Evolutionary conservation across 129 eudicot genomes (phyloP), one percentile per base, ranked within the genome.

Genomic region (Daucus carota): DNA sequence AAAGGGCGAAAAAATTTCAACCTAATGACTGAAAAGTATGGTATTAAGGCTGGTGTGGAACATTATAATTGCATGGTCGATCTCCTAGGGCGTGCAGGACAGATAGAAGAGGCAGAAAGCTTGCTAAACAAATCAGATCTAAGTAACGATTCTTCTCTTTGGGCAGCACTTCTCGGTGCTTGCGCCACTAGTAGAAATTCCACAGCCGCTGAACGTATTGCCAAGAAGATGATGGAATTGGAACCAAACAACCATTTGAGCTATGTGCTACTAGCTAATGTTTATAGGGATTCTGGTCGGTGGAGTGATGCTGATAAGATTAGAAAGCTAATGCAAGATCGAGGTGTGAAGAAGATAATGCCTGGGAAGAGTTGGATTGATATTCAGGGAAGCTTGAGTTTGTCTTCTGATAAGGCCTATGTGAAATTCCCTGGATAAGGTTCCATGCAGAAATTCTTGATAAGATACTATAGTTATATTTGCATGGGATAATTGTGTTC

Each of bases 351-450:
- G 65, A 93, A 93, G 69, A 90, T 87, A 46, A 57, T 86, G 72
- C 88, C 91, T 45, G 98, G 98, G 54, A 85, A 80, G 85, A 93
- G 98, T 44, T 93, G 98, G 98, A 86, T 88, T 73, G 96, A 92
- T 73, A 65, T 77, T 73, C 76, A 81, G 44, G 69, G 70, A 66
- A 70, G 76, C 36, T 73, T 72, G 41, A 34, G 45, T 60, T 70
- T 65, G 26, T 74, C 73, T 36, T 32, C 43, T 44, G 45, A 36
- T 6, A 72, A n/a, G 28, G 63, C 36, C 7, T 44, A 28, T 72
- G 36, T 7, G 24, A 13, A 43, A 14, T 41, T 26, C 22, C 54
- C 75, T 71, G 32, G 57, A 71, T 43, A 24, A 38, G 44, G 38
- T 32, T 14, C 26, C 29, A 42, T 41, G 74, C n/a, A 42, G 52